A percentile compares a stretch with the other conserved stretches of the same genome.
phyloP scores from a whole-genome alignment of 148 eudicot genomes.

The Spergularia bocconei region DNA sequence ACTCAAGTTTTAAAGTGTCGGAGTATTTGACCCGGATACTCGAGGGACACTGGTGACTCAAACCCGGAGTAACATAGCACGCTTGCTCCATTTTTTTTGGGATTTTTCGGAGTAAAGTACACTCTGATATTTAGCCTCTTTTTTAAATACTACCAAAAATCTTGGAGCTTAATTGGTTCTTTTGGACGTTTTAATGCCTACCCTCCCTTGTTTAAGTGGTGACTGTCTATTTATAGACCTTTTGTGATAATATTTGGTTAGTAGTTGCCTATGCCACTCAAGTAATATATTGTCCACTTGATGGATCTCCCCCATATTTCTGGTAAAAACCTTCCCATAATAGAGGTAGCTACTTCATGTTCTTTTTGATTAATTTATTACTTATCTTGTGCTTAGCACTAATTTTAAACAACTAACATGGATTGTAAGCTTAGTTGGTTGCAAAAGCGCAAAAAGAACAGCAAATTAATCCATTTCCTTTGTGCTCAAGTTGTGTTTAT shows the following conservation, averaged over 20 bases:
- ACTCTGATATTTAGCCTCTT: background rate
- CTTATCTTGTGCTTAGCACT: constrained; percentile 2
- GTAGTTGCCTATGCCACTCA: constrained; percentile 8
- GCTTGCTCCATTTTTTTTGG: background rate
- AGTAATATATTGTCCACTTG: background rate
- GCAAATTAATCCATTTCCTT: constrained; percentile 11
- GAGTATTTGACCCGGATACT: background rate
- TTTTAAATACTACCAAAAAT: background rate
- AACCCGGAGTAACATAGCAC: background rate
- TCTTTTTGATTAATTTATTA: background rate
- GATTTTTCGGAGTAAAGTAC: background rate
- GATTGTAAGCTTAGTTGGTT: constrained; percentile 8
- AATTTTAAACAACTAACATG: background rate
- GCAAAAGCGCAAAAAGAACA: constrained; percentile 14
- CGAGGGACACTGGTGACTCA: background rate
- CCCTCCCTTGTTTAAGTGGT: constrained; percentile 4
- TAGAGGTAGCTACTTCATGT: background rate
- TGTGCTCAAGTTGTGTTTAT: constrained; percentile 3
- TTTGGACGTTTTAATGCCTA: background rate
- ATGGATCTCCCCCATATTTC: background rate
- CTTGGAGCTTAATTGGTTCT: background rate
- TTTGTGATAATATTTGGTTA: constrained; percentile 1
- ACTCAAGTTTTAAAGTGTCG: background rate
- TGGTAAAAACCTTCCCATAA: background rate
- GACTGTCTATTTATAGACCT: background rate